A percentile compares a stretch with the other conserved stretches of the same genome.
Conservation (phyloP, 345 rosid genomes). For the Jatropha curcas region DNA sequence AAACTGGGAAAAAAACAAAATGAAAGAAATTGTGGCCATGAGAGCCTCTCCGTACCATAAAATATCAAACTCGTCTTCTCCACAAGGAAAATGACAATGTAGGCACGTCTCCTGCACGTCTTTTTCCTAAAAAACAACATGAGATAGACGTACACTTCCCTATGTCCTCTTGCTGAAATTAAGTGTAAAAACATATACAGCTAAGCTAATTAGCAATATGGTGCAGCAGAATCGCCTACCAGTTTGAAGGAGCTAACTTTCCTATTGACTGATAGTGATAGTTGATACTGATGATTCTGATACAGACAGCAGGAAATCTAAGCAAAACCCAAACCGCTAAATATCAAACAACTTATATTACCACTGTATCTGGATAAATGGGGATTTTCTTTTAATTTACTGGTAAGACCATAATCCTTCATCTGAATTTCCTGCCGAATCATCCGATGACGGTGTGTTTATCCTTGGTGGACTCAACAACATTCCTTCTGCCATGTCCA, state of each 20-base stretch:
- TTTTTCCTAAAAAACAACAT: not conserved
- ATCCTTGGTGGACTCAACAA: slow-evolving; percentile 74
- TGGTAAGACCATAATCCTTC: slow-evolving; percentile 55
- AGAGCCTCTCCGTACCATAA: slow-evolving; percentile 1
- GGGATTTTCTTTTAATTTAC: not conserved
- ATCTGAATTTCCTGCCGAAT: slow-evolving; percentile 53
- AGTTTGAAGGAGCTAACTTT: not conserved
- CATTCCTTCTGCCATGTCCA: slow-evolving; percentile 80
- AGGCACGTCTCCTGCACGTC: not conserved
- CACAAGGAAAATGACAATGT: not conserved
- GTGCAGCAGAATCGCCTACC: not conserved
- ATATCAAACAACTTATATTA: not conserved
- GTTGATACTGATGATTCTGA: too few species aligned
- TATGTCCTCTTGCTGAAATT: too few species aligned
- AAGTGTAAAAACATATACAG: too few species aligned
- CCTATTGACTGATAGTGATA: not conserved
- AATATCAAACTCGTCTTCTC: not conserved
- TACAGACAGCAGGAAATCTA: too few species aligned
- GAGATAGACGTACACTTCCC: not conserved
- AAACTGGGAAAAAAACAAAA: not conserved
- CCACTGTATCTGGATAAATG: not conserved
- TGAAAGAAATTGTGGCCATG: not conserved
- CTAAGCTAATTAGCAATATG: not conserved
- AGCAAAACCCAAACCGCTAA: not conserved
- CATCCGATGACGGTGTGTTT: slow-evolving; percentile 43